A percentile compares a stretch with the other conserved stretches of the same genome.
These are phyloP conservation scores for Russula dissimulans DNA, from an alignment of 768 basidiomycete genomes.

Conservation along the genomic window DNA sequence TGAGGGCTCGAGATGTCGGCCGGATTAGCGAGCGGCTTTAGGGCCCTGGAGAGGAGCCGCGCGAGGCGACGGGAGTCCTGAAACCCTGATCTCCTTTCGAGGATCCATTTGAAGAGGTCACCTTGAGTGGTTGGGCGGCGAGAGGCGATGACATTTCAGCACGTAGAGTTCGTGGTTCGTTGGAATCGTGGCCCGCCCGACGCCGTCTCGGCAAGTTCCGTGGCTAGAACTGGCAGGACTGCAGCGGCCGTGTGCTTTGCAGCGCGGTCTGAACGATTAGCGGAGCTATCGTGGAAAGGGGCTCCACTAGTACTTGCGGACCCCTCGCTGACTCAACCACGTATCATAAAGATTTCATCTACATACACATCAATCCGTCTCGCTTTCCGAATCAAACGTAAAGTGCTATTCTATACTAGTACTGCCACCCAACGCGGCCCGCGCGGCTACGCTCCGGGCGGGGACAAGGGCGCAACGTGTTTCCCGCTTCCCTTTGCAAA, in stretches of 20 bases:
- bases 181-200: too few relatives aligned
- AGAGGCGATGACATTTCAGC: conserved; percentile 2
- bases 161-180: too few relatives aligned
- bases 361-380: neutral
- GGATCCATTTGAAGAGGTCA: conserved; percentile 8
- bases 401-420: neutral
- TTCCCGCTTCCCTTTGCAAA: conserved; percentile 35
- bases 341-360: too few relatives aligned
- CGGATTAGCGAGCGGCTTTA: conserved; percentile 21
- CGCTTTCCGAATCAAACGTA: neutral
- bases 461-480: conserved; percentile 22
- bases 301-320: too few relatives aligned
- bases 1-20: conserved; percentile 86
- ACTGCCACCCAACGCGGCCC: neutral
- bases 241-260: too few relatives aligned
- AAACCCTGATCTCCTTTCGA: conserved; percentile 9
- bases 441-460: conserved; percentile 7
- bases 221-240: too few relatives aligned
- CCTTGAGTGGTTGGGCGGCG: conserved; percentile 18
- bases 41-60: conserved; percentile 2
- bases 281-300: too few relatives aligned
- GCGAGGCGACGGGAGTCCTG: conserved; percentile 9
- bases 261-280: too few relatives aligned
- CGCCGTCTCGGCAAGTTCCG: too few relatives aligned
- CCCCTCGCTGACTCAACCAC: too few relatives aligned